These are phyloP conservation scores for Cutaneotrichosporon spelunceum DNA, from an alignment of 1,284 basidiomycete genomes.

Conservation along the genomic window DNA sequence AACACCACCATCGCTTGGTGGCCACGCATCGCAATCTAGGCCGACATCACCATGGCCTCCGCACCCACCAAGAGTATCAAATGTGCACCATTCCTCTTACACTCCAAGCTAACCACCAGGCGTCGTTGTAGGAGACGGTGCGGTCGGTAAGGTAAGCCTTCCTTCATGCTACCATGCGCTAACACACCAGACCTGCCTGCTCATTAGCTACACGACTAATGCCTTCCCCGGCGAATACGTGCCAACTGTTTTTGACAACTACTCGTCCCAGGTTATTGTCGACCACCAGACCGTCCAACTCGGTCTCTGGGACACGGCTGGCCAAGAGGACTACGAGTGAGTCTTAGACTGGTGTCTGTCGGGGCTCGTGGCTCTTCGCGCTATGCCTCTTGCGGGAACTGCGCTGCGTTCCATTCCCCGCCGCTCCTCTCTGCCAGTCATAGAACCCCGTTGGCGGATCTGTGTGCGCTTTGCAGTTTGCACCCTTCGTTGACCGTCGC, in stretches of 20 bases:
- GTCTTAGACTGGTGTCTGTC: conserved; percentile 16
- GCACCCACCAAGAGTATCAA: conserved; percentile 30
- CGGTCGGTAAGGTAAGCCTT: conserved; percentile 86
- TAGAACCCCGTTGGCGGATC: neutral
- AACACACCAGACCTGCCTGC: conserved; percentile 73
- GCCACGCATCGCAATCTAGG: neutral
- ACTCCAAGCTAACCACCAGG: conserved; percentile 27
- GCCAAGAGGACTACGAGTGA: conserved; percentile 77
- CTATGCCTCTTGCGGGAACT: neutral
- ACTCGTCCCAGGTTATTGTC: conserved; percentile 75
- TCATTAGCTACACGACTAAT: conserved; percentile 96
- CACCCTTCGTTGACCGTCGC: neutral
- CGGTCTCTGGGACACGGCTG: conserved; percentile 98
- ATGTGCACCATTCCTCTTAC: conserved; percentile 19
- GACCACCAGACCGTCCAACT: conserved; percentile 98
- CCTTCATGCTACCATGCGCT: neutral
- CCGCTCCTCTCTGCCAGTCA: neutral
- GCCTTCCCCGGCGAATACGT: conserved; percentile 87
- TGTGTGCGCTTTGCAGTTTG: neutral
- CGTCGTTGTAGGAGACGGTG: conserved; percentile 98
- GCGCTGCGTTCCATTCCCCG: neutral
- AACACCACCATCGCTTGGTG: neutral
- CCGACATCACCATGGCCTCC: neutral
- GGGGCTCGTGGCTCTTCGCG: neutral
- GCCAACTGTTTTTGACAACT: conserved; percentile 66